These are phyloP conservation scores for Penicillium tannophilum DNA, from an alignment of 495 filamentous ascomycete genomes.

Conservation along the genomic window DNA sequence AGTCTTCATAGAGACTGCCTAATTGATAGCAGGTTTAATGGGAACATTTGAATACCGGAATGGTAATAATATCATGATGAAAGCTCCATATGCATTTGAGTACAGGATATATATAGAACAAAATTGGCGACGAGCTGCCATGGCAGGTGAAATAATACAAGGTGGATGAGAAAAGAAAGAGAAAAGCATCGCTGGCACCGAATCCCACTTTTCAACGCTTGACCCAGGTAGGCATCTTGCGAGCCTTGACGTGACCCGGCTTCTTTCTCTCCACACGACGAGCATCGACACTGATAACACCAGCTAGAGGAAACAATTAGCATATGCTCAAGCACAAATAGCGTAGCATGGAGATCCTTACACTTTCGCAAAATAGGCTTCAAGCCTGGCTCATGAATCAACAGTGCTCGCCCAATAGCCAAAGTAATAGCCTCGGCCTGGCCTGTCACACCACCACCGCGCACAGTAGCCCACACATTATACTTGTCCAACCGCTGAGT, in stretches of 20 bases:
- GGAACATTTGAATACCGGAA: background rate
- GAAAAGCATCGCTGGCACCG: conserved; percentile 20
- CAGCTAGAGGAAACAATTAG: conserved; percentile 59
- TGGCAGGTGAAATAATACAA: conserved; percentile 33
- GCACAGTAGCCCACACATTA: conserved; percentile 86
- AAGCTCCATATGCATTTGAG: conserved; percentile 37
- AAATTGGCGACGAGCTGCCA: conserved; percentile 25
- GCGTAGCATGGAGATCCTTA: conserved; percentile 53
- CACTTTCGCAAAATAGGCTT: conserved; percentile 87
- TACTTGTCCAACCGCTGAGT: conserved; percentile 91
- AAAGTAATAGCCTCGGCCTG: conserved; percentile 95
- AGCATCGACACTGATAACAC: conserved; percentile 87
- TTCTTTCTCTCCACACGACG: conserved; percentile 98
- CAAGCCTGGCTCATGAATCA: conserved; percentile 87
- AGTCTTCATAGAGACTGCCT: too few species aligned
- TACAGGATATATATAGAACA: conserved; percentile 42
- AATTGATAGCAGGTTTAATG: background rate
- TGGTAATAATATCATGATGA: background rate
- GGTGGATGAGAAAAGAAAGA: conserved; percentile 23
- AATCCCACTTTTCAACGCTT: conserved; percentile 57
- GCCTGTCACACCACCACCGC: conserved; percentile 87
- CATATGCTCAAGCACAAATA: conserved; percentile 11
- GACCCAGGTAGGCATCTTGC: conserved; percentile 98
- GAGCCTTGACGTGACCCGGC: conserved; percentile 89
- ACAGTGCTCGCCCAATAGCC: conserved; percentile 83